These are phyloP conservation scores for Ilyonectria sp. DNA, from an alignment of 2,329 filamentous ascomycete species.

Conservation along the genomic window DNA sequence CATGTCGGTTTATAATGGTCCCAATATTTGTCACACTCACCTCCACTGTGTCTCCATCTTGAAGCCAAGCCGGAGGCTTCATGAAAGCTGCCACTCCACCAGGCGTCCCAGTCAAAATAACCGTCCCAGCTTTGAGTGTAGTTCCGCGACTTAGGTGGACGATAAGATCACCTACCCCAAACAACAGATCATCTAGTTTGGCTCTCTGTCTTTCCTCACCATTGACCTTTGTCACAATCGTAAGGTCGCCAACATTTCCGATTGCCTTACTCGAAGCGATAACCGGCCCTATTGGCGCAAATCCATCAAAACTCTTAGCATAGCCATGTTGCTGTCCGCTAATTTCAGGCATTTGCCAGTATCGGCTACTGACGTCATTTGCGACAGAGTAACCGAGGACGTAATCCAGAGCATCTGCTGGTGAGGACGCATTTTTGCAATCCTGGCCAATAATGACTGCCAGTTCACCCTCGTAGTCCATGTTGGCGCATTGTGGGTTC, in stretches of 20 bases:
- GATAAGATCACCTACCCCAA: conserved; percentile 9
- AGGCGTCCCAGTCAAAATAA: conserved; percentile 17
- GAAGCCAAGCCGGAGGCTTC: conserved; percentile 16
- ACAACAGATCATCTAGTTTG: conserved; percentile 6
- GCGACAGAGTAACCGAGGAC: conserved; percentile 13
- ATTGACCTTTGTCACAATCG: conserved; percentile 9
- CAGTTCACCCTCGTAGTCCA: conserved; percentile 24
- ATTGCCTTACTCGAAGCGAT: not conserved
- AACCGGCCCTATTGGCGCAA: conserved; percentile 15
- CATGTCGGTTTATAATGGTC: conserved; percentile 3
- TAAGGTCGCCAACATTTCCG: not conserved
- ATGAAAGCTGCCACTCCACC: conserved; percentile 21
- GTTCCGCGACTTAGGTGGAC: conserved; percentile 19
- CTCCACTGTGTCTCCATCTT: conserved; percentile 11
- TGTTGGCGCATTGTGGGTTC: not conserved
- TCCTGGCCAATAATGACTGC: conserved; percentile 9
- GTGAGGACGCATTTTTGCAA: conserved; percentile 12
- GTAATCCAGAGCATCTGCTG: not conserved
- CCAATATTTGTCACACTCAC: conserved; percentile 13
- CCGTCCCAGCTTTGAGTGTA: conserved; percentile 9
- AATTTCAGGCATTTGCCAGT: conserved; percentile 15
- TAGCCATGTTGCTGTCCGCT: conserved; percentile 26
- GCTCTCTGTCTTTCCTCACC: conserved; percentile 13
- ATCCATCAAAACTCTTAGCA: conserved; percentile 23
- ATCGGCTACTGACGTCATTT: conserved; percentile 21